phyloP scores from a whole-genome alignment of 1,284 basidiomycete species.

The Xanthoconium separans region DNA sequence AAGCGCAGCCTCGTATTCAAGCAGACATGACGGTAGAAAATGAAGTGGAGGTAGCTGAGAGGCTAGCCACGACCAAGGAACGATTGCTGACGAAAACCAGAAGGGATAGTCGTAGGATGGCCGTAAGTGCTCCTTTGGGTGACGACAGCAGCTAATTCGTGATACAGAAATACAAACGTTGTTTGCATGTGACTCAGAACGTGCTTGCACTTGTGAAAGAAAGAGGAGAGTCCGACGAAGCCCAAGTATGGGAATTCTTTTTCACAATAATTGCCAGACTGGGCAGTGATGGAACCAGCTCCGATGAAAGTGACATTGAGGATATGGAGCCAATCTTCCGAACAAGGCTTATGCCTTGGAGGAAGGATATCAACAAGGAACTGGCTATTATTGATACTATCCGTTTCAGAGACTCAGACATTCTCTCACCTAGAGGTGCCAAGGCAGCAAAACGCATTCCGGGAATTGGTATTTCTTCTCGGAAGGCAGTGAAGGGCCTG shows the following conservation, averaged over 20 bases:
- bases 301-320: conserved; percentile 8
- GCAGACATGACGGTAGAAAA: neutral
- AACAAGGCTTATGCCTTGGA: conserved; percentile 1
- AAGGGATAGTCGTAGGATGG: neutral
- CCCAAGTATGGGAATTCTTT: conserved; percentile 3
- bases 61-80: neutral
- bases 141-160: no score
- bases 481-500: no score
- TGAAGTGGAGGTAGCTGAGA: neutral
- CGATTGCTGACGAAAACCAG: neutral
- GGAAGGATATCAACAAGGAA: conserved; percentile 6
- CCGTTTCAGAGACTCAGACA: neutral
- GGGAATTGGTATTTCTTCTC: neutral
- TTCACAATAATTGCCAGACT: neutral
- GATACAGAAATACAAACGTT: neutral
- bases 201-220: neutral
- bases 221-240: neutral
- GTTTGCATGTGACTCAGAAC: neutral
- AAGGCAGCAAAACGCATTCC: neutral
- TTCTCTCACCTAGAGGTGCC: neutral
- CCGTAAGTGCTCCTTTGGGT: neutral
- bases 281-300: conserved; percentile 13
- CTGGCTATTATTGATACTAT: conserved; percentile 7
- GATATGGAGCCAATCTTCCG: conserved; percentile 3
- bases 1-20: neutral